Evolutionary conservation across 2,329 filamentous ascomycete species (phyloP), one percentile per base, ranked within the genome.

Genomic region (Torrubiellomyces zombiae): DNA sequence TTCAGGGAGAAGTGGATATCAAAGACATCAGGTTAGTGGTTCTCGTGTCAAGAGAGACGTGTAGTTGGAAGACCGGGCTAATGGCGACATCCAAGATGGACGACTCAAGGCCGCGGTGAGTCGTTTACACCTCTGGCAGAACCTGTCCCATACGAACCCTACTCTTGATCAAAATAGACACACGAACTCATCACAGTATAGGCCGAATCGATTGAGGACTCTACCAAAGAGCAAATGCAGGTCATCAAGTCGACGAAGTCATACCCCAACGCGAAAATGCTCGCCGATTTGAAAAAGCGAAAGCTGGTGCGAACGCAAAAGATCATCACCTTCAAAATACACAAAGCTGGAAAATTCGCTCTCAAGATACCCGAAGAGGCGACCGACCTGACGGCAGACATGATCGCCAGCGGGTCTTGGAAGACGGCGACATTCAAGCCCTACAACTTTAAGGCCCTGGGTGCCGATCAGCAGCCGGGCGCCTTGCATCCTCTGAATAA

Each of bases 321-420:
- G 59, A 68, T 80, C 30, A 77, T 92, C 40, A 73, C 61, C 48
- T 98, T 89, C 65, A 77, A 68, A 38, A 72, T 92, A 31, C 59
- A 60, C 31, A 94, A 94, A 59, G 89, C 83, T 0, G 56, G 73
- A 32, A 92, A 92, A 51, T 98, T 83, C 47, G 80, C 83, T 21
- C 68, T 78, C 24, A 77, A 93, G 53, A 79, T 95, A 36, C 65
- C 77, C 22, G 82, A 91, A 53, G 85, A 95, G 57, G 82, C 91
- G 54, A 94, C 89, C 21, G 89, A 98, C 48, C 59, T 98, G 44
- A 95, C 89, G 8, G 76, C 74, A 26, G 89, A 98, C 29, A 93
- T 98, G 79, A 61, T 98, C 36, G 61, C 74, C 23, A 77, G 63
- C 37, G 86, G 86, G 21, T 70, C 80, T 11, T 98, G 89, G 89